Percentiles rank a stretch among this genome's conserved stretches.
Evolutionary conservation across 768 basidiomycete genomes (phyloP).

Genomic region (Boletus reticulatus): DNA sequence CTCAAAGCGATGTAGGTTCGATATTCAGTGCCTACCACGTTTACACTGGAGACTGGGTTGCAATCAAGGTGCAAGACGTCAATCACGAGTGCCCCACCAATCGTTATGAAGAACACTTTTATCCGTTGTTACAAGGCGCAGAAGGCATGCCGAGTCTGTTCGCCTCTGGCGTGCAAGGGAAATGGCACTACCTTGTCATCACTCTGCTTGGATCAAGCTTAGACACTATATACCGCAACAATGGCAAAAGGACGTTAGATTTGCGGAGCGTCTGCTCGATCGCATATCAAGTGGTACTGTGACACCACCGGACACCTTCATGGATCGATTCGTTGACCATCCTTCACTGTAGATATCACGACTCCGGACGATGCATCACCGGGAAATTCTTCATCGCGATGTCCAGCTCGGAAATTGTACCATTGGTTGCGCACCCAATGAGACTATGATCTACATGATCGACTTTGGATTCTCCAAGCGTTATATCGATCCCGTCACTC

Average conservation of each 20-base stretch:
- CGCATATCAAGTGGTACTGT: slow-evolving; percentile 71
- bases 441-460: slow-evolving; percentile 73
- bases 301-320: neutral
- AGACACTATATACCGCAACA: slow-evolving; percentile 56
- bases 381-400: slow-evolving; percentile 73
- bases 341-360: slow-evolving; percentile 54
- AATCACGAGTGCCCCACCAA: slow-evolving; percentile 79
- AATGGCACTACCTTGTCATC: slow-evolving; percentile 75
- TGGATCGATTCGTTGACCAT: slow-evolving; percentile 6
- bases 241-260: slow-evolving; percentile 60
- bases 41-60: slow-evolving; percentile 57
- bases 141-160: slow-evolving; percentile 74
- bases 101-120: slow-evolving; percentile 63
- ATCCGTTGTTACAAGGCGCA: slow-evolving; percentile 69
- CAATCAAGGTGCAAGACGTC: slow-evolving; percentile 69
- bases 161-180: slow-evolving; percentile 53
- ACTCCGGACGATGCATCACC: slow-evolving; percentile 73
- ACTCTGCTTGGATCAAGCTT: slow-evolving; percentile 70
- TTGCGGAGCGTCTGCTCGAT: slow-evolving; percentile 70
- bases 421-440: slow-evolving; percentile 57
- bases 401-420: slow-evolving; percentile 79
- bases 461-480: slow-evolving; percentile 84
- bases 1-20: slow-evolving; percentile 47
- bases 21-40: slow-evolving; percentile 65
- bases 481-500: slow-evolving; percentile 65